A percentile compares a stretch with the other conserved stretches of the same genome.
Conservation (phyloP, 768 basidiomycete genomes). For the Boletus huronensis region DNA sequence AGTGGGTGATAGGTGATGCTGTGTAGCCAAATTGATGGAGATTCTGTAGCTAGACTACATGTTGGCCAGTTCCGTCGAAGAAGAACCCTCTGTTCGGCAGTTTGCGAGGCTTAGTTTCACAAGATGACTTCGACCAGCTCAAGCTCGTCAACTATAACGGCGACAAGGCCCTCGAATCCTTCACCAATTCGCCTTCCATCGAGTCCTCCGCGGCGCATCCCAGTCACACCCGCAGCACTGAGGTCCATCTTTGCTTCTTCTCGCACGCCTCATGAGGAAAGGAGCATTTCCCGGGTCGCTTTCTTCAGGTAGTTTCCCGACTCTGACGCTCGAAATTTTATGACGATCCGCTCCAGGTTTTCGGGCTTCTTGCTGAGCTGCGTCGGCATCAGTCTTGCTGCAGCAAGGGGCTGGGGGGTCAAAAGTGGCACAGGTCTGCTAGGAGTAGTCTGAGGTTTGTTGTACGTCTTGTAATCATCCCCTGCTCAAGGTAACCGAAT, state of each 20-base stretch:
- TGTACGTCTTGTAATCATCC: neutral
- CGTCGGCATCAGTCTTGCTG: conserved; percentile 71
- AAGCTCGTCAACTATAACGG: conserved; percentile 49
- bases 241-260: conserved; percentile 86
- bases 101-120: conserved; percentile 15
- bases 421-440: conserved; percentile 63
- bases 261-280: conserved; percentile 74
- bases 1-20: neutral
- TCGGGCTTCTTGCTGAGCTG: conserved; percentile 81
- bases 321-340: neutral
- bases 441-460: conserved; percentile 49
- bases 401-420: conserved; percentile 66
- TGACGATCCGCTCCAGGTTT: conserved; percentile 47
- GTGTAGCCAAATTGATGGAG: neutral
- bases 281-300: conserved; percentile 78
- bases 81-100: conserved; percentile 22
- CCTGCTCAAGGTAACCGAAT: neutral
- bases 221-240: conserved; percentile 78
- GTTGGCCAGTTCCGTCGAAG: too few species aligned
- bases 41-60: neutral
- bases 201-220: conserved; percentile 58
- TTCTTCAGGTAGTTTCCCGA: conserved; percentile 66
- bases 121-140: conserved; percentile 40
- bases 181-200: conserved; percentile 38
- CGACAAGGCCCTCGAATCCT: conserved; percentile 31